phyloP scores from a whole-genome alignment of 495 filamentous ascomycete genomes.

The Glonium stellatum region DNA sequence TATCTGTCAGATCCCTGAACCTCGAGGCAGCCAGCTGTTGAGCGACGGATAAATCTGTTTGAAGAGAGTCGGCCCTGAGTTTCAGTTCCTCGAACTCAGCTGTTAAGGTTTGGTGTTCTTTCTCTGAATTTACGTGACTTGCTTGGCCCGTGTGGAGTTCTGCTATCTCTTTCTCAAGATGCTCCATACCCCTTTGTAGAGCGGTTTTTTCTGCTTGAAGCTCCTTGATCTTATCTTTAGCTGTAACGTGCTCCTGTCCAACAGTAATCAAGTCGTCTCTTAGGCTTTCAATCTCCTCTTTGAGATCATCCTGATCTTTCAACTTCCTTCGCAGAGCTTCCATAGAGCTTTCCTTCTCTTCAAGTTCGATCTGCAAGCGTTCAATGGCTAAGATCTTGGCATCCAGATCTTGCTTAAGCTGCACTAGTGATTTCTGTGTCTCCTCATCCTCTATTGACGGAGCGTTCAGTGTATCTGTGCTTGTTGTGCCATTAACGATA shows the following conservation, averaged over 20 bases:
- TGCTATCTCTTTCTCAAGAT: conserved; percentile 54
- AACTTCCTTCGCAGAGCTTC: conserved; percentile 57
- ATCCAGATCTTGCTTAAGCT: conserved; percentile 20
- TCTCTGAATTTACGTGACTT: conserved; percentile 51
- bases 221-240: conserved; percentile 70
- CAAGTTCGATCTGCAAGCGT: conserved; percentile 53
- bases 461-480: conserved; percentile 12
- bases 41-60: conserved; percentile 79
- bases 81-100: conserved; percentile 71
- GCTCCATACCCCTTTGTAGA: conserved; percentile 23
- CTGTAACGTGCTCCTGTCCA: conserved; percentile 74
- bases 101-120: conserved; percentile 52
- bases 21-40: conserved; percentile 76
- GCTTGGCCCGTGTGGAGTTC: conserved; percentile 44
- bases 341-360: conserved; percentile 66
- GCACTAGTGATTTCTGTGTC: conserved; percentile 46
- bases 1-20: conserved; percentile 79
- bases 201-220: conserved; percentile 52
- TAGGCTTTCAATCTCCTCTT: conserved; percentile 79
- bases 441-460: conserved; percentile 30
- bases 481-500: conserved; percentile 11
- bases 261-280: conserved; percentile 68
- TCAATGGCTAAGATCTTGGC: conserved; percentile 19
- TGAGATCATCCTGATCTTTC: conserved; percentile 69
- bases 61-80: conserved; percentile 57